These are phyloP conservation scores for Castanea mollissima DNA, from an alignment of 306 rosid species.

Conservation along the genomic window DNA sequence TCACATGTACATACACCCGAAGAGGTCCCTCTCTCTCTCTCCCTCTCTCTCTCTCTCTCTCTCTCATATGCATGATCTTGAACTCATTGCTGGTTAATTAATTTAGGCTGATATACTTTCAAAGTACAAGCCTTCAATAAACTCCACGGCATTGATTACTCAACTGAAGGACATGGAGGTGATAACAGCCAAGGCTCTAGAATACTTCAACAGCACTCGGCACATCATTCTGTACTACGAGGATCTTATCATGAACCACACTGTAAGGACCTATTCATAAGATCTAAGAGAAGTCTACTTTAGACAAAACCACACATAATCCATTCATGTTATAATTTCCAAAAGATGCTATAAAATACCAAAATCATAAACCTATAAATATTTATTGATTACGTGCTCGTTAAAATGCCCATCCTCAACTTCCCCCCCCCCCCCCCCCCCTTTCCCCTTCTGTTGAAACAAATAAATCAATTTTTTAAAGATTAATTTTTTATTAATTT, in stretches of 20 bases:
- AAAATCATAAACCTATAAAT: too few species aligned
- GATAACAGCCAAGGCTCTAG: slow-evolving; percentile 55
- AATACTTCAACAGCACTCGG: slow-evolving; percentile 72
- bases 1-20: slow-evolving; percentile 83
- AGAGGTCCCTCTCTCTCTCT: slow-evolving; percentile 55
- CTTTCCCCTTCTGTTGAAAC: too few species aligned
- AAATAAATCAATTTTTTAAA: too few species aligned
- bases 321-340: too few species aligned
- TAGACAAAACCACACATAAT: too few species aligned
- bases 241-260: slow-evolving; percentile 66
- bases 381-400: too few species aligned
- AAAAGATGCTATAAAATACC: too few species aligned
- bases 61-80: too few species aligned
- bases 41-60: not conserved
- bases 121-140: slow-evolving; percentile 73
- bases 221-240: slow-evolving; percentile 80
- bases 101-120: slow-evolving; percentile 80
- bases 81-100: slow-evolving; percentile 5
- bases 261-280: slow-evolving; percentile 47
- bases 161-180: slow-evolving; percentile 72
- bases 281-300: too few species aligned
- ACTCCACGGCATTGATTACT: slow-evolving; percentile 52
- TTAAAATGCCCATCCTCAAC: too few species aligned
- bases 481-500: too few species aligned
- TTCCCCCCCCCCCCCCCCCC: too few species aligned